These are phyloP conservation scores for Cicer bijugum DNA, from an alignment of 306 rosid genomes.

Conservation along the genomic window DNA sequence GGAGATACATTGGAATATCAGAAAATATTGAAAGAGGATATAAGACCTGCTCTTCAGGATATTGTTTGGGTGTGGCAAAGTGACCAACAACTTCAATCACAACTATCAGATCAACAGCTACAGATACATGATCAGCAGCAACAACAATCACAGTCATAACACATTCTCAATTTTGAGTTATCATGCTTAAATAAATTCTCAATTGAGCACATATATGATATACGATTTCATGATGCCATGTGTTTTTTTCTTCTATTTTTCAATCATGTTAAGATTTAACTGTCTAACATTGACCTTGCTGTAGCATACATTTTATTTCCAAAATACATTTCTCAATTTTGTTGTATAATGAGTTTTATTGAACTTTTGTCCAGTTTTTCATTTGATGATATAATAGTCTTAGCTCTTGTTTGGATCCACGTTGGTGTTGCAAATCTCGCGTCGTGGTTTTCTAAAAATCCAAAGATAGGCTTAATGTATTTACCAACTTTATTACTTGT, in stretches of 20 bases:
- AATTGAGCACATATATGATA: conserved; percentile 19
- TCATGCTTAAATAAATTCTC: not conserved
- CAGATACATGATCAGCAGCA: conserved; percentile 46
- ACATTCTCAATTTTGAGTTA: conserved; percentile 13
- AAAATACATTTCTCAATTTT: conserved; percentile 27
- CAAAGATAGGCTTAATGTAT: not conserved
- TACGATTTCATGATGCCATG: conserved; percentile 35
- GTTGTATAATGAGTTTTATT: conserved; percentile 1
- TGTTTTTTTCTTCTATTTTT: not conserved
- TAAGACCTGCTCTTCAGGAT: conserved; percentile 79
- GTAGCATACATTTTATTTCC: conserved; percentile 34
- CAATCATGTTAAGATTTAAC: conserved; percentile 7
- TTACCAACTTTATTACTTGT: conserved; percentile 2
- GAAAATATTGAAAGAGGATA: conserved; percentile 65
- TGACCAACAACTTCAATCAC: conserved; percentile 53
- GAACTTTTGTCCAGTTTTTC: conserved; percentile 22
- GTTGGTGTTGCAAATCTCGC: too few relatives aligned
- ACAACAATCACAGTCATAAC: conserved; percentile 37
- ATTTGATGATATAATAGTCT: not conserved
- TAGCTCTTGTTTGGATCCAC: too few relatives aligned
- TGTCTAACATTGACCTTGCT: conserved; percentile 10
- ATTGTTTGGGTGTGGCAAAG: conserved; percentile 89
- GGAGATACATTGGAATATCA: conserved; percentile 90
- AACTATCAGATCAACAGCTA: conserved; percentile 42
- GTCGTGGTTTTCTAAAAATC: too few relatives aligned